Conservation (phyloP, 768 basidiomycete genomes). For the Suillus placidus region DNA sequence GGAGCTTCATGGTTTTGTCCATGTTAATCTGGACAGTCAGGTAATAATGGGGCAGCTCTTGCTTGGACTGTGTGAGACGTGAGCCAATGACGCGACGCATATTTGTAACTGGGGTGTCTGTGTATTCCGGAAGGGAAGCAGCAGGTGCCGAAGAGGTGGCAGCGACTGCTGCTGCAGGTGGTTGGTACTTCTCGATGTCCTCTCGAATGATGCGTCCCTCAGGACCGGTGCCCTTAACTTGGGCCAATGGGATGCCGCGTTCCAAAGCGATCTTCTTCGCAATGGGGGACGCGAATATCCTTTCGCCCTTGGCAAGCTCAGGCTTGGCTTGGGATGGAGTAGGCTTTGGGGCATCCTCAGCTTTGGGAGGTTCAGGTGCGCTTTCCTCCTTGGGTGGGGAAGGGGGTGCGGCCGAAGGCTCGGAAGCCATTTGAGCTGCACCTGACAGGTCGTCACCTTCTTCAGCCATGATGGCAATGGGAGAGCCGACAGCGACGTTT, state of each 20-base stretch:
- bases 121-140: constrained; percentile 70
- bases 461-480: constrained; percentile 92
- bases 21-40: constrained; percentile 93
- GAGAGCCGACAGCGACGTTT: constrained; percentile 80
- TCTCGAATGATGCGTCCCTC: constrained; percentile 92
- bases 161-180: constrained; percentile 45
- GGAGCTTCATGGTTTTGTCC: constrained; percentile 92
- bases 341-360: constrained; percentile 36
- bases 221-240: constrained; percentile 93
- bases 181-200: constrained; percentile 91
- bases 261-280: constrained; percentile 98
- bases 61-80: constrained; percentile 91
- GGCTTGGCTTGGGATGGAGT: constrained; percentile 38
- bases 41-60: constrained; percentile 97
- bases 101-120: constrained; percentile 87
- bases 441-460: constrained; percentile 93
- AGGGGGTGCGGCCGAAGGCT: constrained; percentile 48
- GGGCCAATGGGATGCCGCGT: constrained; percentile 84
- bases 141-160: constrained; percentile 49
- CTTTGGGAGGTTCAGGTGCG: constrained; percentile 46
- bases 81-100: constrained; percentile 94
- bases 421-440: constrained; percentile 70
- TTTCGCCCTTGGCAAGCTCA: constrained; percentile 67
- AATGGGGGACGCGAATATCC: constrained; percentile 93
- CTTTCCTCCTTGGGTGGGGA: constrained; percentile 37